Base-by-base conservation (phyloP, 495 filamentous ascomycete genomes). In the Penicillium mononematosum region DNA sequence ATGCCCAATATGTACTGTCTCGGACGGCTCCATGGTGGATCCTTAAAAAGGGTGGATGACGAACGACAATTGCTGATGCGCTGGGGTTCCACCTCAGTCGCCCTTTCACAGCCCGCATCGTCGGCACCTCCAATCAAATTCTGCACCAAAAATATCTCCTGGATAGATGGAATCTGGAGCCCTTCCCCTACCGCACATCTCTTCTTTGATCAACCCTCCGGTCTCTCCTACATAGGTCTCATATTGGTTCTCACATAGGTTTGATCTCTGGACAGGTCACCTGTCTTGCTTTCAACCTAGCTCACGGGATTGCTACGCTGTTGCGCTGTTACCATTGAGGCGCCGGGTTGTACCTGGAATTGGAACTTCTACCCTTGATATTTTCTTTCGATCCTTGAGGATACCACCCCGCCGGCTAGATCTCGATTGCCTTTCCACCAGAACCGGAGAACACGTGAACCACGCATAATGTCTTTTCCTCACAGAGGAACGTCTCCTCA, bases 91-190 rank as follows among this genome's bases (percentile, higher is more conserved):
- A 62, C 63, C 39, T 53, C 52, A 60, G 51, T 61, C 50, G 50
- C 53, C 55, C 50, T 57, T 57, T 53, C 46, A 55, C 49, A 56
- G 48, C 50, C 49, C 50, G 22, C 57, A 39, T 53, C 46, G 49
- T 31, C 50, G 53, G 51, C 43, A 47, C 60, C 60, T 58, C 65
- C 63, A 61, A 63, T 66, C 63, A 66, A 47, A 60, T 60, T 41
- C 44, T 53, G 52, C 49, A 50, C 65, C 65, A 65, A 68, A 68
- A 68, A 68, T 68, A 68, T 65, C 62, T 67, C 57, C 56, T 58
- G 43, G 58, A 46, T 52, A 42, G 31, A 49, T 54, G 42, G 41
- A 34, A 41, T 55, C 53, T 55, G 50, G 50, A 44, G 20, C 19
- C 47, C 8, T 38, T 24, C 38, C 24, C 51, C 22, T 32, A 11